These are phyloP conservation scores for Gaeumannomyces sp. DNA, from an alignment of 2,329 filamentous ascomycete species.

Conservation along the genomic window DNA sequence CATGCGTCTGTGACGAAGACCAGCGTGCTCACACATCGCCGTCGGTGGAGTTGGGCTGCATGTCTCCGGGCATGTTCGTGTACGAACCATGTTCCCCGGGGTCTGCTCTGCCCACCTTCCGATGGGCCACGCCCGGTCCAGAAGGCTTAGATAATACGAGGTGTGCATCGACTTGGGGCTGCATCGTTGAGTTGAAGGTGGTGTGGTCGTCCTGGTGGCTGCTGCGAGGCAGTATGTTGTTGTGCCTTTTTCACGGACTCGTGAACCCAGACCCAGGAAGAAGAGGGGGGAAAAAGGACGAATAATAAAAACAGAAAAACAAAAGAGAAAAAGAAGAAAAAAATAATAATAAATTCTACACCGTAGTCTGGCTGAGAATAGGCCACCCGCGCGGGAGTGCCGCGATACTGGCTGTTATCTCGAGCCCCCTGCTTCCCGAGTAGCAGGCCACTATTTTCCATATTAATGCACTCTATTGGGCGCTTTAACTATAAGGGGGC, in stretches of 20 bases:
- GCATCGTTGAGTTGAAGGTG: not conserved
- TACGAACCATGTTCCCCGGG: not conserved
- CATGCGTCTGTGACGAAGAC: not conserved
- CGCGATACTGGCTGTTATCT: not conserved
- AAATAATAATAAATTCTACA: not conserved
- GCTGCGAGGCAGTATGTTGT: not conserved
- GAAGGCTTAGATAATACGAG: slow-evolving; percentile 1
- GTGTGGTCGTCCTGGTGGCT: not conserved
- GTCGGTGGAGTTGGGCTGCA: not conserved
- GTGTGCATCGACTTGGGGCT: not conserved
- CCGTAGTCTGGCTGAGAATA: not conserved
- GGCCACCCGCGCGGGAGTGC: not conserved
- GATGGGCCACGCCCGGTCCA: not conserved
- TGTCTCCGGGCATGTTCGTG: not conserved
- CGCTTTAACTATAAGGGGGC: not conserved
- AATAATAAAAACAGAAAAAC: too few relatives aligned
- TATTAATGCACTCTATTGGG: slow-evolving; percentile 7
- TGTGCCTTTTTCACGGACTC: not conserved
- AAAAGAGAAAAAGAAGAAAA: not conserved
- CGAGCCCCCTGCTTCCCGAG: not conserved
- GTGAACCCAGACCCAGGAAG: not conserved
- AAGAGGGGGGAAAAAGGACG: not conserved
- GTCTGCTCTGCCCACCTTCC: not conserved
- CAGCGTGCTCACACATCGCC: not conserved
- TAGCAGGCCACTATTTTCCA: slow-evolving; percentile 5